Evolutionary conservation across 139 green algal genomes (phyloP).

Genomic region (Yamagishiella unicocca): DNA sequence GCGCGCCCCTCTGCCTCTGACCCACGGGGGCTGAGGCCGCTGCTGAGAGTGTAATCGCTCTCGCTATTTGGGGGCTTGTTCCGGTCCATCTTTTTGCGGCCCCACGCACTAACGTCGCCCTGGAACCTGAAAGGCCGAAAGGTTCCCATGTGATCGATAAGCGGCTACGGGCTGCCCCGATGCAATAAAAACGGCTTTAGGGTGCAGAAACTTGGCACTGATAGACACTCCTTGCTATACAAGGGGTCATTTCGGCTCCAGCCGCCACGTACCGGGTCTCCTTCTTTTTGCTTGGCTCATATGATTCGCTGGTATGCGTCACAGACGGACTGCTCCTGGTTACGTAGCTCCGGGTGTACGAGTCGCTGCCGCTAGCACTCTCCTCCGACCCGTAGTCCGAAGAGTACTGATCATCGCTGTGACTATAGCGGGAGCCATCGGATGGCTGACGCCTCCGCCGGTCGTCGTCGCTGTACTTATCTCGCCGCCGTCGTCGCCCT

Average conservation of each 20-base stretch:
- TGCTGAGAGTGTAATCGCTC: constrained; percentile 75
- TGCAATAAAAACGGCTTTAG: no score
- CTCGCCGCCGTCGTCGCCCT: not conserved
- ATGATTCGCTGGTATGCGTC: not conserved
- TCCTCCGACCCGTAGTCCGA: constrained; percentile 37
- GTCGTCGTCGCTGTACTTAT: constrained; percentile 2
- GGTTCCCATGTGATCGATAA: no score
- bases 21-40: constrained; percentile 74
- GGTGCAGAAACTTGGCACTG: not conserved
- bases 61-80: not conserved
- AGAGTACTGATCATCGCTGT: constrained; percentile 37
- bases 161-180: no score
- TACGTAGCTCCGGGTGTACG: constrained; percentile 24
- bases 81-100: constrained; percentile 30
- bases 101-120: constrained; percentile 55
- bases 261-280: no score
- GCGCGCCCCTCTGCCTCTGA: constrained; percentile 33
- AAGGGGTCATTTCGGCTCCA: no score
- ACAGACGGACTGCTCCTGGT: not conserved
- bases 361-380: constrained; percentile 6
- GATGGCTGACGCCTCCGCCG: not conserved
- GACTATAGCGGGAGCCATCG: not conserved
- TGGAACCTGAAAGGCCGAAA: constrained; percentile 29
- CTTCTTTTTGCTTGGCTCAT: not conserved
- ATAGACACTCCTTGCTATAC: not conserved